Evolutionary conservation across 305 asterid genomes (phyloP).

Genomic region (Ruellia speciosa): DNA sequence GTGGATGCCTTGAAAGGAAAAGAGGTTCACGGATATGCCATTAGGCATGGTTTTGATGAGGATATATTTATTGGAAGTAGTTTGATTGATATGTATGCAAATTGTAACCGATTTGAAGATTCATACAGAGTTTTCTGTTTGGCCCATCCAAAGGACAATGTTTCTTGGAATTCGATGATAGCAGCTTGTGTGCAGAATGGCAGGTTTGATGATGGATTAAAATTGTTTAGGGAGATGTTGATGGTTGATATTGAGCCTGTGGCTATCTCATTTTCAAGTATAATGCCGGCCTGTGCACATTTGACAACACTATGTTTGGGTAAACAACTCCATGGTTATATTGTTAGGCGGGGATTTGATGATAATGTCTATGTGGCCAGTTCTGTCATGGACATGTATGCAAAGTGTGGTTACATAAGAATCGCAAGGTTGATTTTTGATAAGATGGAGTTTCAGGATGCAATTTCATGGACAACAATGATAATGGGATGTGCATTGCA

Average conservation of each 20-base stretch:
- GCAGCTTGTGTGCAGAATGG: conserved; percentile 83
- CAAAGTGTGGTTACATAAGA: conserved; percentile 69
- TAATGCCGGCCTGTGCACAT: conserved; percentile 82
- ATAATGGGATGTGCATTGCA: conserved; percentile 79
- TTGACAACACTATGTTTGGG: conserved; percentile 58
- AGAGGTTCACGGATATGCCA: conserved; percentile 74
- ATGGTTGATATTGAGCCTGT: conserved; percentile 48
- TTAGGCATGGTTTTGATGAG: conserved; percentile 49
- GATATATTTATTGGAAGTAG: conserved; percentile 66
- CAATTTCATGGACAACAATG: conserved; percentile 82
- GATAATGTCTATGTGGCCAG: conserved; percentile 59
- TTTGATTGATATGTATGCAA: conserved; percentile 87
- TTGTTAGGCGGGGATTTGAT: conserved; percentile 46
- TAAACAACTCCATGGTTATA: conserved; percentile 72
- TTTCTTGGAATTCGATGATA: conserved; percentile 74
- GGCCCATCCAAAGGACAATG: conserved; percentile 45
- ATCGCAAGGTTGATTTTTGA: conserved; percentile 58
- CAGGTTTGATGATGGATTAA: conserved; percentile 55
- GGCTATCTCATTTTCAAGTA: conserved; percentile 68
- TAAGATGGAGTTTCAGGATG: conserved; percentile 50
- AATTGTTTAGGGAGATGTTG: conserved; percentile 65
- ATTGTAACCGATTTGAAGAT: conserved; percentile 55
- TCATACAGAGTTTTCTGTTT: conserved; percentile 44
- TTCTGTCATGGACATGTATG: conserved; percentile 82
- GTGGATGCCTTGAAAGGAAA: conserved; percentile 58